Conservation (phyloP, 768 basidiomycete genomes). For the Pleurotus eryngii region DNA sequence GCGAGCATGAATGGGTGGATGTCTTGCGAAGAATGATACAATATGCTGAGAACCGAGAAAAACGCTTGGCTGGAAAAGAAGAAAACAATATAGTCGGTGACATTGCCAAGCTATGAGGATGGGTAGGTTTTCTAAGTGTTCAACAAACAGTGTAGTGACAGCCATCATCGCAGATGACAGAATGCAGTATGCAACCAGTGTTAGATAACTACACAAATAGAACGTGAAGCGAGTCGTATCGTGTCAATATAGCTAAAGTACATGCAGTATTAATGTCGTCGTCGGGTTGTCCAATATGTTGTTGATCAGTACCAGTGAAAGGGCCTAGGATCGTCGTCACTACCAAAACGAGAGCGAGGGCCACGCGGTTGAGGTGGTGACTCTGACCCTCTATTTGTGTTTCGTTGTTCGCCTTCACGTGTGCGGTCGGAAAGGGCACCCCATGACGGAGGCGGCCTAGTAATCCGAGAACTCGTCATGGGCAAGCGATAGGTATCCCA, state of each 20-base stretch:
- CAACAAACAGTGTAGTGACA: no score
- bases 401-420: neutral
- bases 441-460: neutral
- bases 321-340: neutral
- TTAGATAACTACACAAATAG: no score
- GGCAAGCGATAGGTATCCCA: neutral
- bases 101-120: constrained; percentile 2
- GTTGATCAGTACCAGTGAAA: no score
- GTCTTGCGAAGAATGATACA: constrained; percentile 31
- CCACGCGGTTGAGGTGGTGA: neutral
- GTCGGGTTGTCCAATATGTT: no score
- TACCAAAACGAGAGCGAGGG: neutral
- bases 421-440: neutral
- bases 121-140: no score
- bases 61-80: constrained; percentile 6
- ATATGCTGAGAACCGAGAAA: constrained; percentile 17
- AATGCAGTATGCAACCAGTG: no score
- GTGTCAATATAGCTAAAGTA: no score
- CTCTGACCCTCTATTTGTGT: neutral
- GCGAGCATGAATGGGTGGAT: constrained; percentile 59
- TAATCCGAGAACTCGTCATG: neutral
- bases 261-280: no score
- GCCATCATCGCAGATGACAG: no score
- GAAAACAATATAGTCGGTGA: neutral
- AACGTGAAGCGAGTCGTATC: no score